Percentiles rank a stretch among this genome's conserved stretches.
These are phyloP conservation scores for Rubia occidens DNA, from an alignment of 305 asterid species.

Conservation along the genomic window DNA sequence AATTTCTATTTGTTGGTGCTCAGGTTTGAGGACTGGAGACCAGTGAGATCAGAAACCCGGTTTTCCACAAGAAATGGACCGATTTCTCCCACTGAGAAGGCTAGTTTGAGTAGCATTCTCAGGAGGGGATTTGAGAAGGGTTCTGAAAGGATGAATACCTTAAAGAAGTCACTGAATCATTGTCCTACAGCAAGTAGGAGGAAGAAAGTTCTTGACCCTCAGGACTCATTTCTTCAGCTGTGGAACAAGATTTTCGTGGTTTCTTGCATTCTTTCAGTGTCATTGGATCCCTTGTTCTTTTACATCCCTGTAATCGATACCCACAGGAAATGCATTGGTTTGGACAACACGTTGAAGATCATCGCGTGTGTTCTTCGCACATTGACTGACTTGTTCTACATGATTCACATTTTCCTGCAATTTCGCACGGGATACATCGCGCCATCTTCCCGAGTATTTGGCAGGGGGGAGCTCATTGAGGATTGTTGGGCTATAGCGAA, in stretches of 20 bases:
- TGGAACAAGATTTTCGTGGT: conserved; percentile 49
- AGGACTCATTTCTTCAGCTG: conserved; percentile 35
- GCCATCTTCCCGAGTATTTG: conserved; percentile 51
- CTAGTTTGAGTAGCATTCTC: conserved; percentile 23
- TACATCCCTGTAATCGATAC: conserved; percentile 45
- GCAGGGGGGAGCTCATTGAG: conserved; percentile 51
- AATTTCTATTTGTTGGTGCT: not conserved
- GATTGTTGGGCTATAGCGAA: conserved; percentile 42
- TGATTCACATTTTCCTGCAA: conserved; percentile 45
- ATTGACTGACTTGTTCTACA: conserved; percentile 41
- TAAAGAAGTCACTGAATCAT: conserved; percentile 18
- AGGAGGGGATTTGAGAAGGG: conserved; percentile 26
- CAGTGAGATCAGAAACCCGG: conserved; percentile 25
- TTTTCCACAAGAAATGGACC: conserved; percentile 11
- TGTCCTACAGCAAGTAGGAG: conserved; percentile 14
- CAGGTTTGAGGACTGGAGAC: conserved; percentile 44
- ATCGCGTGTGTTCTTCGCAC: conserved; percentile 50
- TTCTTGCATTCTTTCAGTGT: conserved; percentile 38
- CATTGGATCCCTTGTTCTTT: conserved; percentile 59
- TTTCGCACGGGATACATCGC: conserved; percentile 53
- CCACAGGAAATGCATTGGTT: conserved; percentile 29
- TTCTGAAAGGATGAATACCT: conserved; percentile 27
- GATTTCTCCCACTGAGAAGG: conserved; percentile 21
- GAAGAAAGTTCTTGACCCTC: conserved; percentile 34
- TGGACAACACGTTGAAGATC: conserved; percentile 34